Conservation (phyloP, 1,284 basidiomycete species). For the Singerocomus rubriflavus region DNA sequence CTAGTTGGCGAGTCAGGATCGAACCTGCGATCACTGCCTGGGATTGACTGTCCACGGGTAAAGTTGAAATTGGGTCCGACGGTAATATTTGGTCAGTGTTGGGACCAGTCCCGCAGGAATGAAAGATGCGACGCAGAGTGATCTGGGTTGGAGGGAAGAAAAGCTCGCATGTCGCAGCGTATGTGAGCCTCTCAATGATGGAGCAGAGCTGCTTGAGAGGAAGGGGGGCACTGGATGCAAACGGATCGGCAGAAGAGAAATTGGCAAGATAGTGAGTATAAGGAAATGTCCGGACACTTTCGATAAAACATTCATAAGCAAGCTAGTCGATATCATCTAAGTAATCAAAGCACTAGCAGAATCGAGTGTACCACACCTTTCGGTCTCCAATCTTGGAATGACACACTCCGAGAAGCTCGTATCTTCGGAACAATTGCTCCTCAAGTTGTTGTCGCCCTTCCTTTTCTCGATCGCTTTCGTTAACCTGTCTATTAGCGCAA, state of each 20-base stretch:
- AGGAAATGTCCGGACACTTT: conserved; percentile 53
- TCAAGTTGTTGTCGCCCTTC: conserved; percentile 59
- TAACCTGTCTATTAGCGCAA: conserved; percentile 4
- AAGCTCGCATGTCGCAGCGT: conserved; percentile 62
- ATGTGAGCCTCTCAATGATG: conserved; percentile 64
- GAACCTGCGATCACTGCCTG: conserved; percentile 43
- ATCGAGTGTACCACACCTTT: conserved; percentile 42
- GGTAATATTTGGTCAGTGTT: neutral
- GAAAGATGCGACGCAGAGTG: conserved; percentile 10
- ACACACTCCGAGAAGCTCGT: conserved; percentile 78
- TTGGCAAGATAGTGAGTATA: conserved; percentile 33
- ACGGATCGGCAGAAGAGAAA: conserved; percentile 32
- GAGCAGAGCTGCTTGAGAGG: conserved; percentile 51
- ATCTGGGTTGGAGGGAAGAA: conserved; percentile 46
- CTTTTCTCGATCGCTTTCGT: conserved; percentile 35
- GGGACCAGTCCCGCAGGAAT: neutral
- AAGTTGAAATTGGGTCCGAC: conserved; percentile 9
- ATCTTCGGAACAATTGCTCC: conserved; percentile 64
- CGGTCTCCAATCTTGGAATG: conserved; percentile 70
- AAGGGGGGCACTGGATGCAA: conserved; percentile 33
- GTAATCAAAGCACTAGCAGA: neutral
- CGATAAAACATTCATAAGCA: conserved; percentile 56
- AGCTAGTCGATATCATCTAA: conserved; percentile 39
- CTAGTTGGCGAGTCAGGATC: conserved; percentile 60
- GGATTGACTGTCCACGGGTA: conserved; percentile 14